phyloP scores from a whole-genome alignment of 352 stramenopile genomes.

The Globisporangium orthogonon region DNA sequence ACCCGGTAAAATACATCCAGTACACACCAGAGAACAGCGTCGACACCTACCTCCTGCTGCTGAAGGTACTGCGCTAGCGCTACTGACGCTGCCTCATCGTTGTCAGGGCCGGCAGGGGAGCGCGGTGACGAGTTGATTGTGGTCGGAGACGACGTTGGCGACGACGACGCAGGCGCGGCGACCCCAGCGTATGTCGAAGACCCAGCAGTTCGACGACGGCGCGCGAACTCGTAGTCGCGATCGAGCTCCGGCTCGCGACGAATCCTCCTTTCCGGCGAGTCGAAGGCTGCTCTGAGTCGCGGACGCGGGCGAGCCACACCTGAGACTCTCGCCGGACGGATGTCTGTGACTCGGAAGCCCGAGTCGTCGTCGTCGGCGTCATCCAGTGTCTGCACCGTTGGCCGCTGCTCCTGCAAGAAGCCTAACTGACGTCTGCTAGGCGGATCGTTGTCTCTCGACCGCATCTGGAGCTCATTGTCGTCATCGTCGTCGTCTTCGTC shows the following conservation, averaged over 20 bases:
- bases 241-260: slow-evolving; percentile 12
- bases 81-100: slow-evolving; percentile 59
- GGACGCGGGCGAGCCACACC: slow-evolving; percentile 6
- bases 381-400: neutral
- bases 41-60: slow-evolving; percentile 45
- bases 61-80: slow-evolving; percentile 60
- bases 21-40: neutral
- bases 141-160: slow-evolving; percentile 16
- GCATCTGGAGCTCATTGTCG: neutral
- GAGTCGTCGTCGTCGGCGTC: neutral
- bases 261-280: slow-evolving; percentile 10
- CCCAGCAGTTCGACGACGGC: neutral
- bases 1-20: too few species aligned
- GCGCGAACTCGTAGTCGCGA: slow-evolving; percentile 8
- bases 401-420: slow-evolving; percentile 20
- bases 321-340: neutral
- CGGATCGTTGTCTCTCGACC: neutral
- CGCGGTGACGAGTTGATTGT: slow-evolving; percentile 14
- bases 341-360: neutral
- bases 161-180: slow-evolving; percentile 13
- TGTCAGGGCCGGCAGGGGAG: slow-evolving; percentile 13
- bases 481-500: neutral
- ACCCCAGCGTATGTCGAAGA: neutral
- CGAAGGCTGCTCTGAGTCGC: slow-evolving; percentile 6
- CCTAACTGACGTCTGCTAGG: slow-evolving; percentile 26